phyloP scores from a whole-genome alignment of 805 yeast species.

The Nakazawaea holstii region DNA sequence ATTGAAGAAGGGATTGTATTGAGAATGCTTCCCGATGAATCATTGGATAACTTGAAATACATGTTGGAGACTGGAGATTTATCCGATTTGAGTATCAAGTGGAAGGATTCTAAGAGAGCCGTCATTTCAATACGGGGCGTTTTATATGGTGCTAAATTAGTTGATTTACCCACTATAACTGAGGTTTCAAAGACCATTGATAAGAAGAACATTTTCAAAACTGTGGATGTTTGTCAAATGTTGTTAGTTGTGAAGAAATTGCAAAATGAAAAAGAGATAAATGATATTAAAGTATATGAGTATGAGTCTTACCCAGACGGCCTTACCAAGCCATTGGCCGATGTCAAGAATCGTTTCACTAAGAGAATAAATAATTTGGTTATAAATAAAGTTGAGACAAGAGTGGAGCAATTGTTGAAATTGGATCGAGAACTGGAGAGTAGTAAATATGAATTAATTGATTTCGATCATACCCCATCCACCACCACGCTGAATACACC shows the following conservation, averaged over 20 bases:
- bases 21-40: conserved; percentile 60
- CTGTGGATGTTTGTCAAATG: conserved; percentile 83
- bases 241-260: conserved; percentile 61
- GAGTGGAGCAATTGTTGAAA: conserved; percentile 69
- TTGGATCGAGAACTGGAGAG: conserved; percentile 83
- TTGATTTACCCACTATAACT: conserved; percentile 84
- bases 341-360: conserved; percentile 67
- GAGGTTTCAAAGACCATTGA: conserved; percentile 90
- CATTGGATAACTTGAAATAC: conserved; percentile 65
- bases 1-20: conserved; percentile 82
- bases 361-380: conserved; percentile 64
- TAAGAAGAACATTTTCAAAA: conserved; percentile 80
- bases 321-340: conserved; percentile 71
- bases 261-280: conserved; percentile 37
- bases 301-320: conserved; percentile 60
- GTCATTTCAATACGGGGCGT: conserved; percentile 65
- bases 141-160: conserved; percentile 73
- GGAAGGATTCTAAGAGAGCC: conserved; percentile 81
- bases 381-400: conserved; percentile 71
- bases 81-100: conserved; percentile 65
- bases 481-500: conserved; percentile 26
- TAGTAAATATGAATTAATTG: conserved; percentile 69
- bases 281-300: conserved; percentile 29
- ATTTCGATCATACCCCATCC: conserved; percentile 37
- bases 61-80: conserved; percentile 76